phyloP scores from a whole-genome alignment of 2,329 filamentous ascomycete species.

The Arthrobotrys conoides region DNA sequence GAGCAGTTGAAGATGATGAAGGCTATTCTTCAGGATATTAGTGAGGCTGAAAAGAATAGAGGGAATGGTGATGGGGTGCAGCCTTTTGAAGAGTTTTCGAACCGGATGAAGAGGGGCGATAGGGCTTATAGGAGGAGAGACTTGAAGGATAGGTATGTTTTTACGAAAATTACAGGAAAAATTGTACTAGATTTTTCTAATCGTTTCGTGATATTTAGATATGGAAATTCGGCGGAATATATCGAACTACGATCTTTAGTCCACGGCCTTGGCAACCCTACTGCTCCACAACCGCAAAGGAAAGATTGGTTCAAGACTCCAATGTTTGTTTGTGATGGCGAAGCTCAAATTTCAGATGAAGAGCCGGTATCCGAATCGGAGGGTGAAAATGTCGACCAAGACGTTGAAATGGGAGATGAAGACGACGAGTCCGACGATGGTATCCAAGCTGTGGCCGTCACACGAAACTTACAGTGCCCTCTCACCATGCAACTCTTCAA shows the following conservation, averaged over 20 bases:
- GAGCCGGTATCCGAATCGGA: slow-evolving; percentile 49
- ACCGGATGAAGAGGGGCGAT: slow-evolving; percentile 15
- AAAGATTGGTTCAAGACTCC: slow-evolving; percentile 59
- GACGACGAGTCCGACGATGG: slow-evolving; percentile 49
- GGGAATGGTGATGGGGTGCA: slow-evolving; percentile 45
- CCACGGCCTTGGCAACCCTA: slow-evolving; percentile 40
- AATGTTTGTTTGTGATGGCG: slow-evolving; percentile 44
- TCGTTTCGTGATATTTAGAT: slow-evolving; percentile 4
- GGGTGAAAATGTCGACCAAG: slow-evolving; percentile 26
- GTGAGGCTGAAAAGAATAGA: slow-evolving; percentile 33
- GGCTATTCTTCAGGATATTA: slow-evolving; percentile 30
- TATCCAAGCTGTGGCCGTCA: slow-evolving; percentile 44
- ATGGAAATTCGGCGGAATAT: slow-evolving; percentile 51
- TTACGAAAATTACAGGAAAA: neutral
- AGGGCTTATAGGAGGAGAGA: slow-evolving; percentile 42
- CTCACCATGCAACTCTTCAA: slow-evolving; percentile 49
- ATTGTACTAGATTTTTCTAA: neutral
- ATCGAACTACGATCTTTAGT: slow-evolving; percentile 45
- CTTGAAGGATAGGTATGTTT: slow-evolving; percentile 48
- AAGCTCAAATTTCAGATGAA: slow-evolving; percentile 47
- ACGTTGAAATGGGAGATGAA: slow-evolving; percentile 42
- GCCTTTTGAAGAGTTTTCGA: slow-evolving; percentile 44
- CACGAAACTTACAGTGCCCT: slow-evolving; percentile 42
- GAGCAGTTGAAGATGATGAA: slow-evolving; percentile 46
- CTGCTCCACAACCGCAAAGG: slow-evolving; percentile 38